Percentiles rank a stretch among this genome's conserved stretches.
phyloP scores from a whole-genome alignment of 768 basidiomycete species.

The Tylopilus plumbeoviolaceoides region DNA sequence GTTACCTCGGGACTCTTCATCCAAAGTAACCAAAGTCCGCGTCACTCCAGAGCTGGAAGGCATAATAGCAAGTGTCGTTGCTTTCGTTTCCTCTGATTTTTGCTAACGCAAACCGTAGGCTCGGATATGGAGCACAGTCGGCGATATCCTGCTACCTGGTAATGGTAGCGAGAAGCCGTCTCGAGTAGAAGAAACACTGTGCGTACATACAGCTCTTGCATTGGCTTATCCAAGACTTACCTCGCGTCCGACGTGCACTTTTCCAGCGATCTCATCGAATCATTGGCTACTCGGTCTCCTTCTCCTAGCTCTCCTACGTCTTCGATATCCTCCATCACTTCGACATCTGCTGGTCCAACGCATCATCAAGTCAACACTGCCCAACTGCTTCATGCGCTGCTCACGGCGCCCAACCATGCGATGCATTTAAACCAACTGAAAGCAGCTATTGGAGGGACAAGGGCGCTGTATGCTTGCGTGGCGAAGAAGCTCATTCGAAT shows the following conservation, averaged over 20 bases:
- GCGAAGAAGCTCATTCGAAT: conserved; percentile 76
- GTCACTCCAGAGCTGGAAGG: conserved; percentile 62
- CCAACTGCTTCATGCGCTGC: conserved; percentile 56
- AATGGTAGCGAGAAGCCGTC: conserved; percentile 42
- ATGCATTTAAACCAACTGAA: conserved; percentile 63
- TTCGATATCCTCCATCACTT: conserved; percentile 47
- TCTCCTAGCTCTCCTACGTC: conserved; percentile 54
- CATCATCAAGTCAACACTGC: conserved; percentile 71
- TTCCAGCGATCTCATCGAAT: conserved; percentile 53
- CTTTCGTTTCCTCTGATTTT: background rate
- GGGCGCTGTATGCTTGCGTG: conserved; percentile 74
- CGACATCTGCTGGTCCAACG: conserved; percentile 42
- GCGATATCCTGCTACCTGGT: conserved; percentile 61
- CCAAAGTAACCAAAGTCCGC: conserved; percentile 38
- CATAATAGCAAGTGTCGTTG: conserved; percentile 47
- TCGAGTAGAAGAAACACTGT: conserved; percentile 62
- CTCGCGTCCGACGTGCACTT: background rate
- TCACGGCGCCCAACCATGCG: conserved; percentile 50
- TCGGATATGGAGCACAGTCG: conserved; percentile 65
- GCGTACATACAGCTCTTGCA: conserved; percentile 21
- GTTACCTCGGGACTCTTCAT: conserved; percentile 11
- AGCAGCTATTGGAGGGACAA: conserved; percentile 52
- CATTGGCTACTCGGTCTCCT: conserved; percentile 47
- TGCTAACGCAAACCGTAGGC: conserved; percentile 35
- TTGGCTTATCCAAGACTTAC: background rate